Evolutionary conservation across 139 green algal genomes (phyloP).

Genomic region (Haematococcus lacustris): DNA sequence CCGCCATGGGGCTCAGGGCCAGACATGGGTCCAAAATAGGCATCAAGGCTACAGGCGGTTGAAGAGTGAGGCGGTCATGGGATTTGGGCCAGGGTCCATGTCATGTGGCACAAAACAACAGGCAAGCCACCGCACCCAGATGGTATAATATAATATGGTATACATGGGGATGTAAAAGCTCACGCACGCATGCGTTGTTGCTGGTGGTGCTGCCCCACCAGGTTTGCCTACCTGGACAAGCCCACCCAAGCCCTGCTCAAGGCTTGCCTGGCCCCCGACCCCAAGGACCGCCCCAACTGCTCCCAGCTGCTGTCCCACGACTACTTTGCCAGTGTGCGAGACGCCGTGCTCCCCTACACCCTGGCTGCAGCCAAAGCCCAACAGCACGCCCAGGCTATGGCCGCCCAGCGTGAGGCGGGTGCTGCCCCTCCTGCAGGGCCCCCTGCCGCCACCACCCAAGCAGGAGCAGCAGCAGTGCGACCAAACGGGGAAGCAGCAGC

Average conservation of each 20-base stretch:
- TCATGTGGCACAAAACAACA: not conserved
- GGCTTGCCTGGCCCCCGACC: constrained; percentile 2
- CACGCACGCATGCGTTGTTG: not conserved
- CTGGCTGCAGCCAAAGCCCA: no score
- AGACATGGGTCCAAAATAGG: no score
- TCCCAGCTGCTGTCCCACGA: constrained; percentile 1
- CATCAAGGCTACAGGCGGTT: not conserved
- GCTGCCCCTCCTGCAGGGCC: no score
- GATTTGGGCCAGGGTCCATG: not conserved
- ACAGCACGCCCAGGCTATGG: no score
- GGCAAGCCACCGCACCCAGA: not conserved
- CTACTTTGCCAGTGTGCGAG: no score
- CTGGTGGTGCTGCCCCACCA: not conserved
- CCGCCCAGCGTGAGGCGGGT: no score
- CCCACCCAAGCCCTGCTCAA: constrained; percentile 1
- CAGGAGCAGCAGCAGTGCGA: no score
- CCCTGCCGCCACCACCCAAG: no score
- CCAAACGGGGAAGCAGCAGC: no score
- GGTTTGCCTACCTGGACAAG: constrained; percentile 1
- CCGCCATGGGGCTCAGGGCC: no score
- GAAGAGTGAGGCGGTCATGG: not conserved
- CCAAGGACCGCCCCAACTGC: not conserved
- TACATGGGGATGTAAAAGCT: not conserved
- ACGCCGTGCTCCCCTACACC: no score
- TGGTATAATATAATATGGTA: not conserved